Evolutionary conservation across 2,329 filamentous ascomycete genomes (phyloP).

Genomic region (Falciphora oryzae): DNA sequence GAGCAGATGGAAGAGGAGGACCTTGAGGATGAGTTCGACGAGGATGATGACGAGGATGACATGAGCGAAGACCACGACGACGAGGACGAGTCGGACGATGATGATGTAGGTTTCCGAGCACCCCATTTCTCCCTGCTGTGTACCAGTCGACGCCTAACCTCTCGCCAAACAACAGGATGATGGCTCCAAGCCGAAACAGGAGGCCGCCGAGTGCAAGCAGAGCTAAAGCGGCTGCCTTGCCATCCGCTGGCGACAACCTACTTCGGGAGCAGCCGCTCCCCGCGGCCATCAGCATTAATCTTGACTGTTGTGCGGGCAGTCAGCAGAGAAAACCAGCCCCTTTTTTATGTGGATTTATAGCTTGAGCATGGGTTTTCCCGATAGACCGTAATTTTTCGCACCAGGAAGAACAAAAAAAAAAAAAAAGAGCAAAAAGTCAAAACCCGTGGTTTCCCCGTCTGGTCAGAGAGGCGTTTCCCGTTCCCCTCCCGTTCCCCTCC

Average conservation of each 20-base stretch:
- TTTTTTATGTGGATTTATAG: constrained; percentile 7
- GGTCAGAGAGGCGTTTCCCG: background rate
- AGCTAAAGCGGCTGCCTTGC: constrained; percentile 52
- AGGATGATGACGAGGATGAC: constrained; percentile 90
- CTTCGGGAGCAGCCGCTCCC: background rate
- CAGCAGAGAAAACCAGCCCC: background rate
- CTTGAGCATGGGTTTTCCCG: constrained; percentile 13
- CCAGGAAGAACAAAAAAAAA: constrained; percentile 6
- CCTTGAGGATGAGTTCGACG: constrained; percentile 74
- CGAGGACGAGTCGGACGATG: constrained; percentile 66
- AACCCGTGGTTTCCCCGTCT: background rate
- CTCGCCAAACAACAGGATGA: constrained; percentile 58
- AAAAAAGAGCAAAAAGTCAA: constrained; percentile 9
- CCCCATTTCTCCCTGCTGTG: background rate
- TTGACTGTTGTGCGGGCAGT: background rate
- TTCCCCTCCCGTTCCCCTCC: background rate
- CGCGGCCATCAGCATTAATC: background rate
- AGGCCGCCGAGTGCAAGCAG: constrained; percentile 94
- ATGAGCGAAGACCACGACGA: constrained; percentile 81
- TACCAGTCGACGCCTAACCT: background rate
- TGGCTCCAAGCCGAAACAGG: constrained; percentile 84
- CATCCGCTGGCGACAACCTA: background rate
- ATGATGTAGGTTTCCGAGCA: constrained; percentile 54
- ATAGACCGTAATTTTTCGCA: constrained; percentile 18
- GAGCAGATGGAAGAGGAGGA: constrained; percentile 87